Evolutionary conservation across 805 yeast species (phyloP).

Genomic region (Saccharomycopsis schoenii): DNA sequence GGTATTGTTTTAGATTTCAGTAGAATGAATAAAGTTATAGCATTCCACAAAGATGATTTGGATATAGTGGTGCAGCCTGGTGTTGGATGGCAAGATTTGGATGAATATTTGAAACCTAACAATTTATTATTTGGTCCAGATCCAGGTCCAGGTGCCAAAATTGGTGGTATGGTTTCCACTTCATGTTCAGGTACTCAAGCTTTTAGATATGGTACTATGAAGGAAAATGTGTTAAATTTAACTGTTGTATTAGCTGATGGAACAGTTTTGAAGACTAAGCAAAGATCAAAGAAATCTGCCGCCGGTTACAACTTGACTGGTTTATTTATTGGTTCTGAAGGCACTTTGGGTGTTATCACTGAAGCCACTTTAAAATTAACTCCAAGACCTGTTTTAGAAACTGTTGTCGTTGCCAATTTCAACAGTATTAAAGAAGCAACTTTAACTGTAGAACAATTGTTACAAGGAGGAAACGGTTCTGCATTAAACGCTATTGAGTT

Average conservation of each 20-base stretch:
- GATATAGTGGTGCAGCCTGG: constrained; percentile 73
- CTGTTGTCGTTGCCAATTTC: constrained; percentile 61
- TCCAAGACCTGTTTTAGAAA: constrained; percentile 54
- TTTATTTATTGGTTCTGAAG: constrained; percentile 69
- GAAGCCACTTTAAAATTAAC: constrained; percentile 66
- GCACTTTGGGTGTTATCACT: constrained; percentile 70
- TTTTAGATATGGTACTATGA: constrained; percentile 70
- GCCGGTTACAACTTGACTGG: constrained; percentile 76
- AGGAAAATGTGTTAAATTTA: constrained; percentile 56
- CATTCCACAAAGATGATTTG: constrained; percentile 51
- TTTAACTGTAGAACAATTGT: constrained; percentile 50
- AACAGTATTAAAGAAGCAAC: constrained; percentile 64
- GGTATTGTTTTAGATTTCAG: constrained; percentile 55
- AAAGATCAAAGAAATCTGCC: constrained; percentile 65
- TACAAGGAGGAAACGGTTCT: constrained; percentile 54
- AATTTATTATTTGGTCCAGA: constrained; percentile 66
- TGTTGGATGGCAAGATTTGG: constrained; percentile 68
- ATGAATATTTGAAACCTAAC: constrained; percentile 37
- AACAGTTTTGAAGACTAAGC: constrained; percentile 60
- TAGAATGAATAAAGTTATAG: constrained; percentile 47
- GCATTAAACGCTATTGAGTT: constrained; percentile 68
- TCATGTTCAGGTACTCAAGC: constrained; percentile 79
- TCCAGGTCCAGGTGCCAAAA: constrained; percentile 72
- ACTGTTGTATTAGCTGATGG: constrained; percentile 80
- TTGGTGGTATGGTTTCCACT: constrained; percentile 72